Percentiles rank a stretch among this genome's conserved stretches.
These are phyloP conservation scores for Dentipellis sp. DNA, from an alignment of 768 basidiomycete genomes.

Conservation along the genomic window DNA sequence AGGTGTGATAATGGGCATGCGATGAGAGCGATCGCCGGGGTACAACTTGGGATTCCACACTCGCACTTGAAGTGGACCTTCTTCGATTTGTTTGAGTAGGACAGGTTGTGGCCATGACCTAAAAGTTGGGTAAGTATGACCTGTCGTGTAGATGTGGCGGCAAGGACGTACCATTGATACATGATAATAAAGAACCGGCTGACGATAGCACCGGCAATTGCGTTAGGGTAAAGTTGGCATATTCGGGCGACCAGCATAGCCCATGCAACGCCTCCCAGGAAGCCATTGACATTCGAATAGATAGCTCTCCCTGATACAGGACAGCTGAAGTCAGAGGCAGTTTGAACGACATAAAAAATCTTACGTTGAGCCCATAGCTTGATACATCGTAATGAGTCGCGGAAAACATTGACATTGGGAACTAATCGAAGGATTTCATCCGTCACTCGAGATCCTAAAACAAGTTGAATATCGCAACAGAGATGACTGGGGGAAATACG, in stretches of 20 bases:
- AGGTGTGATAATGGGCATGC: constrained; percentile 99
- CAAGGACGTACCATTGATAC: constrained; percentile 75
- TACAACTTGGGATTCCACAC: constrained; percentile 99
- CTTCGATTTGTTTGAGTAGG: constrained; percentile 93
- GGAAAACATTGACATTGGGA: constrained; percentile 89
- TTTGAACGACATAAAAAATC: constrained; percentile 20
- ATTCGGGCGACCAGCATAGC: constrained; percentile 98
- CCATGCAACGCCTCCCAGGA: constrained; percentile 98
- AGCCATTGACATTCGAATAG: constrained; percentile 96
- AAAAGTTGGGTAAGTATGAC: constrained; percentile 3
- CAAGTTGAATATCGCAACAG: constrained; percentile 1
- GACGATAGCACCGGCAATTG: constrained; percentile 89
- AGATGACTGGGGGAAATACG: constrained; percentile 7
- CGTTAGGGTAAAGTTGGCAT: constrained; percentile 96
- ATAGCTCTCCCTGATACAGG: constrained; percentile 72
- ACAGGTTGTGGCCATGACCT: constrained; percentile 99
- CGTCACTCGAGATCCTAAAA: constrained; percentile 83
- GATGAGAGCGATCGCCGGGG: constrained; percentile 85
- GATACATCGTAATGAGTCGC: constrained; percentile 90
- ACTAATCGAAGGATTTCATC: constrained; percentile 94
- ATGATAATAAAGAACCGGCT: constrained; percentile 98
- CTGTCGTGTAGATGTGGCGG: neutral
- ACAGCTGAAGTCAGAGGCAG: neutral
- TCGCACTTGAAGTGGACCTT: constrained; percentile 84
- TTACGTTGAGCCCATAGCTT: constrained; percentile 95